These are phyloP conservation scores for Blastomyces parvus DNA, from an alignment of 2,329 filamentous ascomycete genomes.

Conservation along the genomic window DNA sequence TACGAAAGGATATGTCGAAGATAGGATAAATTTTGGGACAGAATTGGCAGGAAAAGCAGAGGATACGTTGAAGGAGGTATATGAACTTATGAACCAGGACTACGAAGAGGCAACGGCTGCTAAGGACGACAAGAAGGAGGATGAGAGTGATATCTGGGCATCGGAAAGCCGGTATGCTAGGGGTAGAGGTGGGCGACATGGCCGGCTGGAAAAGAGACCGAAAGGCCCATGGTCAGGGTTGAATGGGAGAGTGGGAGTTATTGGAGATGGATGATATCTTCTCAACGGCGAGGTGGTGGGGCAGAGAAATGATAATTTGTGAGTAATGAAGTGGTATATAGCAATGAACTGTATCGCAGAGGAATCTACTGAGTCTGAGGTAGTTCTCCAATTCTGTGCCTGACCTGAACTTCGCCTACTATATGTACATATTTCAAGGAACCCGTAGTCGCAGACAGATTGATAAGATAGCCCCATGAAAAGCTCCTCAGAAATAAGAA, in stretches of 20 bases:
- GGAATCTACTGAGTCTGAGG: not conserved
- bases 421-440: not conserved
- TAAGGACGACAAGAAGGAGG: slow-evolving; percentile 13
- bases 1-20: slow-evolving; percentile 27
- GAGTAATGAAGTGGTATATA: not conserved
- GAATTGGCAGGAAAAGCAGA: slow-evolving; percentile 25
- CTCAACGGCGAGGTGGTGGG: not conserved
- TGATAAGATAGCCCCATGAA: too few relatives aligned
- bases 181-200: slow-evolving; percentile 14
- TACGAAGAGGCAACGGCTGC: slow-evolving; percentile 20
- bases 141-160: slow-evolving; percentile 25
- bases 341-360: not conserved
- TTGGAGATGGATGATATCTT: slow-evolving; percentile 8
- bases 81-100: slow-evolving; percentile 28
- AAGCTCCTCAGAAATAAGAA: too few relatives aligned
- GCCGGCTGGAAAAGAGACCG: slow-evolving; percentile 19
- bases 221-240: slow-evolving; percentile 32
- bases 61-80: slow-evolving; percentile 26
- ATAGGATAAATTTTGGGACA: slow-evolving; percentile 24
- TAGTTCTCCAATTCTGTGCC: not conserved
- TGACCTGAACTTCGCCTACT: not conserved
- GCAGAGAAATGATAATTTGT: not conserved
- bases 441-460: too few relatives aligned
- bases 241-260: slow-evolving; percentile 26
- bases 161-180: slow-evolving; percentile 22